Percentiles rank a stretch among this genome's conserved stretches.
These are phyloP conservation scores for Ormosia emarginata DNA, from an alignment of 306 rosid genomes.

Conservation along the genomic window DNA sequence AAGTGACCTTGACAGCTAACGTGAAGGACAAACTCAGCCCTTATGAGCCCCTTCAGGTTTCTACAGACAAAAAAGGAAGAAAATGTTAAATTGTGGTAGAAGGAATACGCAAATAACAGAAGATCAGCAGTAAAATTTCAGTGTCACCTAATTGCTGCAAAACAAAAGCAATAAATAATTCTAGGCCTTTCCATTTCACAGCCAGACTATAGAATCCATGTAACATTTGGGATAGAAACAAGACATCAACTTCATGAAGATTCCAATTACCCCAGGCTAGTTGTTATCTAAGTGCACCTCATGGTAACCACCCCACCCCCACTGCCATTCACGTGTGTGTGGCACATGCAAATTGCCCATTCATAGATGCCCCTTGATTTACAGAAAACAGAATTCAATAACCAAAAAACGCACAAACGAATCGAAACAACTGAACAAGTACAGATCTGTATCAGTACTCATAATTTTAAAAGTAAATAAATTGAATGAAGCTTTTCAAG, in stretches of 20 bases:
- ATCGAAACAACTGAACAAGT: not conserved
- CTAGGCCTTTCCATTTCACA: not conserved
- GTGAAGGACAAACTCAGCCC: conserved; percentile 19
- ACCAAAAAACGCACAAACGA: not conserved
- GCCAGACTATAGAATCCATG: not conserved
- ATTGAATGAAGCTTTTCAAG: not conserved
- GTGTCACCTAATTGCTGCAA: not conserved
- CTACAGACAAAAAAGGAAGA: conserved; percentile 28
- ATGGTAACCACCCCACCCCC: not conserved
- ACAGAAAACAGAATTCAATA: not conserved
- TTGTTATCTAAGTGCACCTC: not conserved
- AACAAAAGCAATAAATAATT: conserved; percentile 5
- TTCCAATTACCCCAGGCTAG: conserved; percentile 4
- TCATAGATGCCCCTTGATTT: not conserved
- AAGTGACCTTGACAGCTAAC: too few species aligned
- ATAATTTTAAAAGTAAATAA: not conserved
- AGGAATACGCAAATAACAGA: not conserved
- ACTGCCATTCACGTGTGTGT: not conserved
- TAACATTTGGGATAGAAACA: not conserved
- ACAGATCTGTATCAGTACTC: not conserved
- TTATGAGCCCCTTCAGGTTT: conserved; percentile 49
- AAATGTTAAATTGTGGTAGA: not conserved
- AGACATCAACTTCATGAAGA: not conserved
- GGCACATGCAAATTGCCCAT: not conserved
- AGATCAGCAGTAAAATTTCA: not conserved